A percentile compares a stretch with the other conserved stretches of the same genome.
Conservation (phyloP, 139 green algal genomes). For the Helicosporidium sp. region DNA sequence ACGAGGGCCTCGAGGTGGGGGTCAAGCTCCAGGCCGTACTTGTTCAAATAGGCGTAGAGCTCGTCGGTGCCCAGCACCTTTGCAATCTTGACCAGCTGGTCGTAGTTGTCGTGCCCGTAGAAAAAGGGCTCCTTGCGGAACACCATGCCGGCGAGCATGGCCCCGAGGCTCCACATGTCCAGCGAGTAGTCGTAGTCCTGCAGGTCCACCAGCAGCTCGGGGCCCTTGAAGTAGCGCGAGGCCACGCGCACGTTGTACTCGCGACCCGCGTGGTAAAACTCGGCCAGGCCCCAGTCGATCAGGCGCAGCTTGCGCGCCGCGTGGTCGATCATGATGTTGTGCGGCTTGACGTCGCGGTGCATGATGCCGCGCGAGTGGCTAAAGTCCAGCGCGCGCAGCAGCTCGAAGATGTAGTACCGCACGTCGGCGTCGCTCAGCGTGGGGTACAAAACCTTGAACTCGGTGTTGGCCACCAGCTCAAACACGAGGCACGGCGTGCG, state of each 20-base stretch:
- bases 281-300: slow-evolving; percentile 97
- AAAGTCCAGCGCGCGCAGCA: slow-evolving; percentile 81
- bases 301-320: slow-evolving; percentile 69
- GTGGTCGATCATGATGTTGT: slow-evolving; percentile 98
- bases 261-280: slow-evolving; percentile 90
- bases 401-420: slow-evolving; percentile 89
- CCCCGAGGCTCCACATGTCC: slow-evolving; percentile 90
- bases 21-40: slow-evolving; percentile 95
- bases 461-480: slow-evolving; percentile 87
- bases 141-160: slow-evolving; percentile 64
- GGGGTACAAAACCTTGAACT: slow-evolving; percentile 90
- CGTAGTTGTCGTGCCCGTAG: slow-evolving; percentile 96
- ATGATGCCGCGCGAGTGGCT: slow-evolving; percentile 83
- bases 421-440: slow-evolving; percentile 90
- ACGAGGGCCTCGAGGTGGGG: slow-evolving; percentile 79
- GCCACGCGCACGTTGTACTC: slow-evolving; percentile 97
- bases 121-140: slow-evolving; percentile 99
- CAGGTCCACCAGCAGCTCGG: slow-evolving; percentile 92
- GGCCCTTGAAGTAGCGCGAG: slow-evolving; percentile 90
- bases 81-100: slow-evolving; percentile 97
- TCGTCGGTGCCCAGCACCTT: slow-evolving; percentile 86
- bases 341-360: slow-evolving; percentile 66
- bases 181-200: slow-evolving; percentile 97
- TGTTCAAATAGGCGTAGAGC: slow-evolving; percentile 72
- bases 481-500: slow-evolving; percentile 93